Base-by-base conservation (phyloP, 139 green algal species). In the Mychonastes homosphaera region DNA sequence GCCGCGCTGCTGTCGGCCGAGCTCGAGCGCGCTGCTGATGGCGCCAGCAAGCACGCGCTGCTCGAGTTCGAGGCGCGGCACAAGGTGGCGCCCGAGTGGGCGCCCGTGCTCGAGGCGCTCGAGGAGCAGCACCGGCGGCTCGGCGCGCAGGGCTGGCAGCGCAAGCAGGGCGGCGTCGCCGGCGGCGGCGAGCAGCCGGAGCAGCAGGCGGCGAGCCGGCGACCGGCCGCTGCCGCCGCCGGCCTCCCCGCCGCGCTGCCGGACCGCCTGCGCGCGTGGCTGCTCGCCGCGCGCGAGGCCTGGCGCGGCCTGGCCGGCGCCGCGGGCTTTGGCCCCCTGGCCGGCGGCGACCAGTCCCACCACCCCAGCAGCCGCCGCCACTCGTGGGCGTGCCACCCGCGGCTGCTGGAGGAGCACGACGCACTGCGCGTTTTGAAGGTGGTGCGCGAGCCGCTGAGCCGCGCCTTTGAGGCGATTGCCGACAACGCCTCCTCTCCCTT, bases 11-110 rank as follows among this genome's bases (percentile, higher is more conserved):
- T n/a, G n/a, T n/a, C n/a, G n/a, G n/a, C n/a, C n/a, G n/a, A n/a
- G n/a, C n/a, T 46, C 8, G 33, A 47, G 6, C 52, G 52, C 33
- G 29, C 16, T 13, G 24, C 15, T 12, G 7, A 28, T 38, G 30
- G 10, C 15, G 52, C 58, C 34, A 45, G 29, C 16, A 19, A 27
- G 30, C 28, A 58, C 9, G 33, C 53, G 23, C 38, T 70, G 63
- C 26, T 58, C 5, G n/a, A 63, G 45, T 32, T 38, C 19, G 23
- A 36, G 39, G 12, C 19, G 12, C 43, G 13, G 3, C 61, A 61
- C 61, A 67, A 67, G 16, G 9, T 67, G 3, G 61, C 61, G 1
- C 61, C 61, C 15, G 61, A 67, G 19, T 61, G 50, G 61, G 30
- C 54, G 24, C 51, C 61, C 3, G 35, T 67, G n/a, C 23, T 67